Percentiles rank a stretch among this genome's conserved stretches.
phyloP scores from a whole-genome alignment of 1,139 yeast species.

The Hyphopichia fennica region DNA sequence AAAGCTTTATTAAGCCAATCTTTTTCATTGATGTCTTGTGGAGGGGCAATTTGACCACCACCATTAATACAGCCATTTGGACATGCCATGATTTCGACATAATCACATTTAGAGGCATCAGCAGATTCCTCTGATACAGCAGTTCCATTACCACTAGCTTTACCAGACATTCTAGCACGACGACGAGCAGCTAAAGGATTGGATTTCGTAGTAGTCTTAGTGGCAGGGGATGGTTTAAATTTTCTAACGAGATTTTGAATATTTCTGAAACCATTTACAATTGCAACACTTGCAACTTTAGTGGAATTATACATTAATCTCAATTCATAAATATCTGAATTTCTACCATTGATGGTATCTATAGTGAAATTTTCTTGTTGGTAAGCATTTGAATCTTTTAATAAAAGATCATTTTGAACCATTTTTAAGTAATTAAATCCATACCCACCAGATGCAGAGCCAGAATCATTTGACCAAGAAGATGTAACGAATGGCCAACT shows the following conservation, averaged over 20 bases:
- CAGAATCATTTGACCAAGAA: conserved; percentile 73
- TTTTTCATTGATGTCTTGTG: conserved; percentile 35
- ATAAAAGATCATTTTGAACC: conserved; percentile 29
- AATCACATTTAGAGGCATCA: conserved; percentile 72
- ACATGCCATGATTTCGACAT: conserved; percentile 96
- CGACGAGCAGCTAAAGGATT: conserved; percentile 47
- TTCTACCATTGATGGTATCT: conserved; percentile 56
- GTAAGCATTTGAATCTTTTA: conserved; percentile 18
- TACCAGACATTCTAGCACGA: conserved; percentile 31
- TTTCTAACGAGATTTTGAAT: conserved; percentile 90
- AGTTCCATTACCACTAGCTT: conserved; percentile 20
- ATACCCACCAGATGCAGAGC: conserved; percentile 91
- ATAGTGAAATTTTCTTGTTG: conserved; percentile 22
- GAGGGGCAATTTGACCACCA: conserved; percentile 80
- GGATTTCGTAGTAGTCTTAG: conserved; percentile 15
- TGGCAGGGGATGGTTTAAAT: conserved; percentile 48
- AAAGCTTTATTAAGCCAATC: conserved; percentile 42
- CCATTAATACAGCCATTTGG: conserved; percentile 98
- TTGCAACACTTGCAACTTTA: conserved; percentile 64
- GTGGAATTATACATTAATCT: conserved; percentile 40
- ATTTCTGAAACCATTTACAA: conserved; percentile 89
- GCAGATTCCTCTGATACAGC: conserved; percentile 34
- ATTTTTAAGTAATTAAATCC: conserved; percentile 58
- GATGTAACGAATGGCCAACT: conserved; percentile 58
- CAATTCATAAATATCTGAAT: conserved; percentile 73